phyloP scores from a whole-genome alignment of 768 basidiomycete species.

The Macrolepiota albuminosa region DNA sequence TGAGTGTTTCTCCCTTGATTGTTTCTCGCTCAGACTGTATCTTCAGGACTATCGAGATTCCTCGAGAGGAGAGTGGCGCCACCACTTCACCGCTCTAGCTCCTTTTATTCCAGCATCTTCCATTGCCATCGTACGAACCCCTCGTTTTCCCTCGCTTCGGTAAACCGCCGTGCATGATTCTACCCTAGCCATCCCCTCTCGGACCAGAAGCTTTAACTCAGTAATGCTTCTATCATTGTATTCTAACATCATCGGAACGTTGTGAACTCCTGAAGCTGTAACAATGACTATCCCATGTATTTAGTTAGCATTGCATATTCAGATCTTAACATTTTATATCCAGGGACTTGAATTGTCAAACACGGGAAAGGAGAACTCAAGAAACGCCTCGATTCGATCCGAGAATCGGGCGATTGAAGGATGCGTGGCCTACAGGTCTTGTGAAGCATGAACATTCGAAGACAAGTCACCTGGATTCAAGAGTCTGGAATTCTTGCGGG shows the following conservation, averaged over 20 bases:
- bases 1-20: conserved; percentile 4
- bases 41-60: conserved; percentile 5
- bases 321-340: not conserved
- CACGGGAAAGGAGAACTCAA: not conserved
- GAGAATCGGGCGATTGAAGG: not conserved
- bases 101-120: not conserved
- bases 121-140: not conserved
- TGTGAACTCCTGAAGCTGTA: not conserved
- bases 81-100: not conserved
- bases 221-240: not conserved
- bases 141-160: not conserved
- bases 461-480: not conserved
- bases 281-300: not conserved
- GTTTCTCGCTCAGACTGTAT: conserved; percentile 4
- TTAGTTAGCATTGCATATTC: not conserved
- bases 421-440: not conserved
- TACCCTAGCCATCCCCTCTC: not conserved
- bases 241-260: not conserved
- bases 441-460: not conserved
- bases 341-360: not conserved
- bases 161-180: not conserved
- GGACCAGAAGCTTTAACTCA: not conserved
- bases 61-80: not conserved
- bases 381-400: not conserved
- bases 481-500: not conserved